Base-by-base conservation (phyloP, 139 green algal species). In the Microglena sp. region DNA sequence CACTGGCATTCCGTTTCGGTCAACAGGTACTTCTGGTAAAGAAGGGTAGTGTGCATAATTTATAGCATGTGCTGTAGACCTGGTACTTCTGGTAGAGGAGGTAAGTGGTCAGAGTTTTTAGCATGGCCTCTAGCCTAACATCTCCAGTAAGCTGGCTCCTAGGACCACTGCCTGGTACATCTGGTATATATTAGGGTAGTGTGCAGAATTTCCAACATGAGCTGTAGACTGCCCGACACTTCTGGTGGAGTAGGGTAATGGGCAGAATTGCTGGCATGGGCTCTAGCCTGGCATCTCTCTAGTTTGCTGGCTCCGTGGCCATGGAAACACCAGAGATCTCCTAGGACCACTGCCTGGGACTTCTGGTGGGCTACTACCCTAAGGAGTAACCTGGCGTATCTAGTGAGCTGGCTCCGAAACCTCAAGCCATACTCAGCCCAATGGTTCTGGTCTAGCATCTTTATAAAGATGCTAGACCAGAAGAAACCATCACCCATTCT, bases 251-350 rank as follows among this genome's bases (percentile, higher is more conserved):
- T 24, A 18, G 18, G 18, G 18, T 24, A 53, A 18, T 53, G 7
- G 24, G 27, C 21, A 60, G n/a, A 60, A 33, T 26, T n/a, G n/a
- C n/a, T n/a, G n/a, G n/a, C n/a, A n/a, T n/a, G n/a, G n/a, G n/a
- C n/a, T n/a, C n/a, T n/a, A n/a, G n/a, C n/a, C n/a, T n/a, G n/a
- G 97, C 75, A 98, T 97, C 81, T n/a, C n/a, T 81, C 55, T 50
- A 86, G 74, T 57, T 97, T 88, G 78, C 84, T 87, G 81, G 82
- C 85, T 43, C n/a, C n/a, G n/a, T n/a, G n/a, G n/a, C n/a, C n/a
- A n/a, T n/a, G n/a, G n/a, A n/a, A n/a, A n/a, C n/a, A n/a, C n/a
- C n/a, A n/a, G n/a, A n/a, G n/a, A n/a, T n/a, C 85, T 43, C 86
- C 86, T 3, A 70, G 81, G 5, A 70, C 71, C 1, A 74, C 71